A percentile compares a stretch with the other conserved stretches of the same genome.
Evolutionary conservation across 2,329 filamentous ascomycete species (phyloP).

Genomic region (Diaporthe nobilis): DNA sequence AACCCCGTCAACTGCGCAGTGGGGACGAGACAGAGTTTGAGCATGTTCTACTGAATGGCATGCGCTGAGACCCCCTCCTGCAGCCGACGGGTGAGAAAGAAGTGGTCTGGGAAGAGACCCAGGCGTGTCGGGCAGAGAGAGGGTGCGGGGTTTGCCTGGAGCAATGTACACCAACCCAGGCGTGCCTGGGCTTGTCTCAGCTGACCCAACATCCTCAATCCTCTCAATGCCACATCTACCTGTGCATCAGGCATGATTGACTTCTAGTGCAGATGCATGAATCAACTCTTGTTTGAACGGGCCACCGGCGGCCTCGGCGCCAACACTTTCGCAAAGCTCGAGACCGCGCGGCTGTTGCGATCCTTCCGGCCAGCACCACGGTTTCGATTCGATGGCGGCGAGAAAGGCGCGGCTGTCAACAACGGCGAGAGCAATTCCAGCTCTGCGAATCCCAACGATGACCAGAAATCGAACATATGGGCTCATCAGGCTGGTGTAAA

Average conservation of each 20-base stretch:
- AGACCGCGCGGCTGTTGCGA: conserved; percentile 76
- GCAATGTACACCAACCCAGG: no score
- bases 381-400: conserved; percentile 78
- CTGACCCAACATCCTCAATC: neutral
- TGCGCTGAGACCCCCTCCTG: conserved; percentile 27
- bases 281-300: conserved; percentile 82
- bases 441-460: conserved; percentile 44
- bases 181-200: neutral
- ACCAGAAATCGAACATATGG: conserved; percentile 59
- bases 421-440: conserved; percentile 44
- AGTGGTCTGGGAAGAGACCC: conserved; percentile 7
- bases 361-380: conserved; percentile 77
- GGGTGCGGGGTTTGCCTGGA: conserved; percentile 27
- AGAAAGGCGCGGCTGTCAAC: conserved; percentile 53
- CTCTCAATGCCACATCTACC: neutral
- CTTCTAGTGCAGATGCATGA: conserved; percentile 65
- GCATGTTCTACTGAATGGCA: neutral
- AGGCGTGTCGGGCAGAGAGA: neutral
- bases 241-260: neutral
- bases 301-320: conserved; percentile 77
- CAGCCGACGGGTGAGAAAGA: neutral
- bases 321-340: conserved; percentile 74
- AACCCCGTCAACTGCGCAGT: neutral
- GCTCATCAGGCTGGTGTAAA: conserved; percentile 87
- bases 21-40: neutral